Base-by-base conservation (phyloP, 192 early-diverging fungal species). In the Podila epigama region DNA sequence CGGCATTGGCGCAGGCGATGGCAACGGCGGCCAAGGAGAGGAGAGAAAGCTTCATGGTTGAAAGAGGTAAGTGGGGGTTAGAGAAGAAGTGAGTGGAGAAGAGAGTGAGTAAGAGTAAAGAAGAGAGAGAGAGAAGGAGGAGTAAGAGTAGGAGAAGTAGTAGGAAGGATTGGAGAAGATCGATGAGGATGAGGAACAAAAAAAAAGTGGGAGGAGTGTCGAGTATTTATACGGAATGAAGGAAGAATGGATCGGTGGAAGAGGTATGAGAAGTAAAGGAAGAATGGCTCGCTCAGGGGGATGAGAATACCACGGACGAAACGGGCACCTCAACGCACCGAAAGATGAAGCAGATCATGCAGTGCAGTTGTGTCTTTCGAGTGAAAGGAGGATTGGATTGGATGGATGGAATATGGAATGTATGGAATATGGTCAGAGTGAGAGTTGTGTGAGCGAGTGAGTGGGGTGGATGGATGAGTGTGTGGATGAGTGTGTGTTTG, bases 11-110 rank as follows among this genome's bases (percentile, higher is more conserved):
- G 31, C 52, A 25, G 56, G 73, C 66, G 40, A 77, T 25, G 56
- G 66, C 73, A 27, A 66, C 58, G 29, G 60, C 73, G 48, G 73
- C 73, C 60, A 77, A 60, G 25, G 73, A 53, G 55, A 77, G 60
- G 66, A 63, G n/a, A 8, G 73, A 58, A 51, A 77, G 32, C 54
- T n/a, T 77, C 73, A 77, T 77, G 28, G 50, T 31, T 13, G n/a
- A 27, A 11, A 54, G 29, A 28, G 29, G 52, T 25, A 31, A 28
- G 25, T 33, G 52, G 18, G 44, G 20, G 25, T 48, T 25, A 42
- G 36, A 11, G 16, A 34, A 34, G 37, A 42, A 15, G 48, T 59
- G 50, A n/a, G 34, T 54, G 15, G 18, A 31, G 27, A 28, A 27
- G 22, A 36, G 16, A 11, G 25, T 44, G 4, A 11, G 37, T 13